A percentile compares a stretch with the other conserved stretches of the same genome.
phyloP scores from a whole-genome alignment of 495 filamentous ascomycete genomes.

The Aspergillus bertholletiae region DNA sequence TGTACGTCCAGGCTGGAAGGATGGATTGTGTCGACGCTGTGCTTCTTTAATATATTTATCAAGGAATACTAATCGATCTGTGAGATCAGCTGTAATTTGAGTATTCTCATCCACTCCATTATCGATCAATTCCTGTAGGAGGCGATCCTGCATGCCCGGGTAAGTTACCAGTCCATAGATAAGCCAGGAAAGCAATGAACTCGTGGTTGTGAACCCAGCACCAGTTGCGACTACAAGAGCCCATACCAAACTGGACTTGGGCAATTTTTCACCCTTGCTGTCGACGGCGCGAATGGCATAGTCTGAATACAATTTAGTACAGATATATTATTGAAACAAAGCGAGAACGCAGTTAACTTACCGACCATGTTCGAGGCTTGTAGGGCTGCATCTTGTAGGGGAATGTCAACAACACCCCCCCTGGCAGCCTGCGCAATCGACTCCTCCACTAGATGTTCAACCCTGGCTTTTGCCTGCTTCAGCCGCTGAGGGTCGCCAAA shows the following conservation, averaged over 20 bases:
- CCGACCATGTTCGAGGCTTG: constrained; percentile 43
- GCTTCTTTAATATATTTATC: constrained; percentile 57
- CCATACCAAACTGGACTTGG: constrained; percentile 28
- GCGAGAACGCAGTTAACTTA: no score
- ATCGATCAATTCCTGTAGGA: constrained; percentile 53
- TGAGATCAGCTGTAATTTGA: constrained; percentile 34
- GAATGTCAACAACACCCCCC: constrained; percentile 36
- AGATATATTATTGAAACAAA: no score
- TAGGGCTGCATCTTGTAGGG: constrained; percentile 49
- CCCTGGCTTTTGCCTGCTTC: constrained; percentile 15
- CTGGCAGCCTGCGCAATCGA: constrained; percentile 28
- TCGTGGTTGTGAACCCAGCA: constrained; percentile 54
- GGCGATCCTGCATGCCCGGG: constrained; percentile 44
- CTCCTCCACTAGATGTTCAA: constrained; percentile 33
- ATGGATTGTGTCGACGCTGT: constrained; percentile 52
- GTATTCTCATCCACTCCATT: constrained; percentile 36
- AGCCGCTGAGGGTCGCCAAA: constrained; percentile 48
- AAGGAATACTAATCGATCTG: constrained; percentile 38
- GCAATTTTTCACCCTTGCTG: constrained; percentile 49
- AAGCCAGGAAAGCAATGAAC: constrained; percentile 49
- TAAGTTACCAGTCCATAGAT: constrained; percentile 48
- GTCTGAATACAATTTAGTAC: no score
- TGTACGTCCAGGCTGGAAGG: constrained; percentile 53
- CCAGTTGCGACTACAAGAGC: constrained; percentile 34
- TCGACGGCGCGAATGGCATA: constrained; percentile 48